A percentile compares a stretch with the other conserved stretches of the same genome.
Evolutionary conservation across 2,329 filamentous ascomycete genomes (phyloP).

Genomic region (Beauveria rudraprayagi): DNA sequence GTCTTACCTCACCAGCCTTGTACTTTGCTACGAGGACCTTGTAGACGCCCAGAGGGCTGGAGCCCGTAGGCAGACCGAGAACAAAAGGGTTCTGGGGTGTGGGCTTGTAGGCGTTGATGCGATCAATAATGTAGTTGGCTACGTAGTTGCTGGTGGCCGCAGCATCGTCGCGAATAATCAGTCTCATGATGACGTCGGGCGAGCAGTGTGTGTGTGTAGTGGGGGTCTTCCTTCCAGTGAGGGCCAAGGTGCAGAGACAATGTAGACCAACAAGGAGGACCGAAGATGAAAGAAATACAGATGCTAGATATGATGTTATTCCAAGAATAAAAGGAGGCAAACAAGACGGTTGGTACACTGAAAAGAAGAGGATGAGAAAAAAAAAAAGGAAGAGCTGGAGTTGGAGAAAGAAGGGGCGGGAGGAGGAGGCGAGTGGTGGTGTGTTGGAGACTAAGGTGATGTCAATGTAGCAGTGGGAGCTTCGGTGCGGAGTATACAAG

Average conservation of each 20-base stretch:
- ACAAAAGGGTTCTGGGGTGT: conserved; percentile 69
- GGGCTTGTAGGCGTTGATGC: conserved; percentile 70
- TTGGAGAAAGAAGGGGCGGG: conserved; percentile 5
- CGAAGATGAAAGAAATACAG: background rate
- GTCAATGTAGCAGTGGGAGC: conserved; percentile 5
- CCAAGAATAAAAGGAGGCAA: background rate
- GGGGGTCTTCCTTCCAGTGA: background rate
- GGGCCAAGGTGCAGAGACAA: background rate
- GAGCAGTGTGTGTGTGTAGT: background rate
- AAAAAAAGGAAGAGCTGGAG: conserved; percentile 2
- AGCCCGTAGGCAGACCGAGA: conserved; percentile 75
- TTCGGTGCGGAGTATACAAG: conserved; percentile 8
- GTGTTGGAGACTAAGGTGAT: background rate
- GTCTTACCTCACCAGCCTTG: conserved; percentile 52
- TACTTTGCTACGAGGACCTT: conserved; percentile 63
- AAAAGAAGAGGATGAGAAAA: conserved; percentile 14
- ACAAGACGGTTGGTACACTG: background rate
- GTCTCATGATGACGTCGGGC: conserved; percentile 51
- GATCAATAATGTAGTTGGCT: conserved; percentile 73
- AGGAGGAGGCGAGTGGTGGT: background rate
- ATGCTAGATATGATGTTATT: background rate
- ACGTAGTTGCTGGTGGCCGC: conserved; percentile 64
- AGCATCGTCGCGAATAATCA: conserved; percentile 73
- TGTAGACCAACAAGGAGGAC: background rate
- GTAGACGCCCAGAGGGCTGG: conserved; percentile 72